Conservation (phyloP, 2,329 filamentous ascomycete species). For the Trichoderma lentiforme region DNA sequence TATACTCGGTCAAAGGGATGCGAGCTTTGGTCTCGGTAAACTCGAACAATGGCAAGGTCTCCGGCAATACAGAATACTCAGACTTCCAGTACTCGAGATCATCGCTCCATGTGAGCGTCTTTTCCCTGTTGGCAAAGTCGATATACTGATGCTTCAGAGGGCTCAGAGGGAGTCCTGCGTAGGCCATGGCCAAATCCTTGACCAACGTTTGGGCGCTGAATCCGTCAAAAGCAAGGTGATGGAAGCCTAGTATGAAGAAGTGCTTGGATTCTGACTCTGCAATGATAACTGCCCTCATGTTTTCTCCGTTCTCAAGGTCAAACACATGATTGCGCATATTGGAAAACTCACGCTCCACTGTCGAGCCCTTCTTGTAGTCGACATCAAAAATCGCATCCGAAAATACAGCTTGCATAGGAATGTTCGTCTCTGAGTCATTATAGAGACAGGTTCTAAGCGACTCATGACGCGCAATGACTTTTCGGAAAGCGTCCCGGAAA, state of each 20-base stretch:
- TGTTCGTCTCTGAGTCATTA: conserved; percentile 18
- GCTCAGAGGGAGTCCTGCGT: conserved; percentile 28
- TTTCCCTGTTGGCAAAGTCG: conserved; percentile 31
- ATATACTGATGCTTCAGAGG: conserved; percentile 32
- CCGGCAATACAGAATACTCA: conserved; percentile 18
- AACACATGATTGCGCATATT: conserved; percentile 32
- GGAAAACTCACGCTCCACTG: conserved; percentile 29
- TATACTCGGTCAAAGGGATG: conserved; percentile 9
- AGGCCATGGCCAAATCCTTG: conserved; percentile 42
- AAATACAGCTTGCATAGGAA: conserved; percentile 27
- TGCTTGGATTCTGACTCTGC: conserved; percentile 32
- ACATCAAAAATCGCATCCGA: conserved; percentile 28
- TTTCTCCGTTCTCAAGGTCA: conserved; percentile 37
- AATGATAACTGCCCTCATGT: conserved; percentile 35
- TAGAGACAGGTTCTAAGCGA: conserved; percentile 24
- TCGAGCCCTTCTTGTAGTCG: conserved; percentile 22
- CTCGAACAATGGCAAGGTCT: conserved; percentile 20
- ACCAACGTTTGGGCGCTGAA: conserved; percentile 44
- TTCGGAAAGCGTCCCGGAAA: neutral
- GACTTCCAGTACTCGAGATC: conserved; percentile 21
- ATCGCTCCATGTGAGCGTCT: conserved; percentile 18
- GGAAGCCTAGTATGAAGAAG: conserved; percentile 43
- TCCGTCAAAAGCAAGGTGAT: conserved; percentile 53
- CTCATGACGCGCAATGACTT: conserved; percentile 22
- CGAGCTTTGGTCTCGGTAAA: conserved; percentile 17